Evolutionary conservation across 257 asterid species (phyloP).

Genomic region (Scutellaria minor): DNA sequence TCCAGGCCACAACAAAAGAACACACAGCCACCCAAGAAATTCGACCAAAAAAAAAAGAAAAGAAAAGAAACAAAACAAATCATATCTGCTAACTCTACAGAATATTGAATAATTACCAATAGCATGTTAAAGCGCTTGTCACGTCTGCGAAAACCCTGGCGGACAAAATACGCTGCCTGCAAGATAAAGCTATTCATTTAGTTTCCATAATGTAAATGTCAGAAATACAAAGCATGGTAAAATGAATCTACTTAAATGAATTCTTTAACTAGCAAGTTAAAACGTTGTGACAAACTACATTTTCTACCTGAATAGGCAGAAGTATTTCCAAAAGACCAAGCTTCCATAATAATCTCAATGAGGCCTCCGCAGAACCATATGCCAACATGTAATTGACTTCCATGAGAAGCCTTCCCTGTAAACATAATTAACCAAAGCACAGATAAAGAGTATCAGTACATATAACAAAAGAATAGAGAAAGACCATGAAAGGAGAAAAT

Average conservation of each 20-base stretch:
- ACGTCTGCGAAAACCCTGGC: slow-evolving; percentile 65
- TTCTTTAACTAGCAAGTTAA: background rate
- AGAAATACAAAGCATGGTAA: slow-evolving; percentile 22
- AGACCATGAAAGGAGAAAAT: slow-evolving; percentile 25
- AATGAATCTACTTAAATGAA: slow-evolving; percentile 14
- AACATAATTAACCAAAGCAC: slow-evolving; percentile 18
- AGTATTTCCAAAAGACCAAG: slow-evolving; percentile 78
- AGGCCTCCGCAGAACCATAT: slow-evolving; percentile 88
- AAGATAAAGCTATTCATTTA: slow-evolving; percentile 31
- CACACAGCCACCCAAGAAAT: too few species aligned
- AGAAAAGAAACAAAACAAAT: background rate
- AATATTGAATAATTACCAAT: slow-evolving; percentile 56
- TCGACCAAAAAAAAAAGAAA: background rate
- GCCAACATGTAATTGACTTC: slow-evolving; percentile 95
- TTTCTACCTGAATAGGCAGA: slow-evolving; percentile 74
- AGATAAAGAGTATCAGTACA: slow-evolving; percentile 4
- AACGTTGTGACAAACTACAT: background rate
- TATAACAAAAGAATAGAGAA: slow-evolving; percentile 15
- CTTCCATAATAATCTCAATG: slow-evolving; percentile 82
- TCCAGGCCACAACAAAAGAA: too few species aligned
- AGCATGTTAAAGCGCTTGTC: slow-evolving; percentile 85
- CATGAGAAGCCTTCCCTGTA: slow-evolving; percentile 87
- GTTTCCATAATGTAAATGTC: slow-evolving; percentile 30
- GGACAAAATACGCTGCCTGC: slow-evolving; percentile 89
- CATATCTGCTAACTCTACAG: slow-evolving; percentile 17